Percentiles rank a stretch among this genome's conserved stretches.
Conservation (phyloP, 1,284 basidiomycete species). For the Tylopilus sp. region DNA sequence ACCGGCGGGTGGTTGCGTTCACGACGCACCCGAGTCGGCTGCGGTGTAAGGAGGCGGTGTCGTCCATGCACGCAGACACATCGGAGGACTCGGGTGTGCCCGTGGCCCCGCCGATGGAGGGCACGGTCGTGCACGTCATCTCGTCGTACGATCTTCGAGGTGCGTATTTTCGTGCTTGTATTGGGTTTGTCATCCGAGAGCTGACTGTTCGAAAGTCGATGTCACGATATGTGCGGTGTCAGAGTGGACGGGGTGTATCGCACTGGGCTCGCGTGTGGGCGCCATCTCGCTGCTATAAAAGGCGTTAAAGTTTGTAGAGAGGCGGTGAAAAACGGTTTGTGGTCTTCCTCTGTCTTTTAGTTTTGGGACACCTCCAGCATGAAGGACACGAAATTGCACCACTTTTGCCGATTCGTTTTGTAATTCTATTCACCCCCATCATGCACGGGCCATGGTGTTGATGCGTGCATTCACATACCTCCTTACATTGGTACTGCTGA, state of each 20-base stretch:
- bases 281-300: constrained; percentile 18
- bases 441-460: too few species aligned
- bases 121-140: constrained; percentile 38
- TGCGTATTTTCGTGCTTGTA: constrained; percentile 25
- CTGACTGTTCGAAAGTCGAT: constrained; percentile 15
- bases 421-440: too few species aligned
- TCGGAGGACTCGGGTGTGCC: too few species aligned
- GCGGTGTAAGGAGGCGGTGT: background rate
- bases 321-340: too few species aligned
- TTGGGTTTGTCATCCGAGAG: background rate
- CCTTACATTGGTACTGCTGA: too few species aligned
- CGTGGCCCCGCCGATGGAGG: constrained; percentile 32
- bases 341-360: too few species aligned
- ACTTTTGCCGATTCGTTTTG: too few species aligned
- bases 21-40: constrained; percentile 19
- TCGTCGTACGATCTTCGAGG: constrained; percentile 50
- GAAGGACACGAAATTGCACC: too few species aligned
- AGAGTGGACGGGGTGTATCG: constrained; percentile 27
- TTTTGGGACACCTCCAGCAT: too few species aligned
- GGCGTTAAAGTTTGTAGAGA: too few species aligned
- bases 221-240: constrained; percentile 26
- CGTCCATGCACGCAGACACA: background rate
- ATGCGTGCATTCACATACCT: too few species aligned
- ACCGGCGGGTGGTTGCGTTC: constrained; percentile 26
- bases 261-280: constrained; percentile 22